These are phyloP conservation scores for Puccinia brachypodii DNA, from an alignment of 1,284 basidiomycete species.

Conservation along the genomic window DNA sequence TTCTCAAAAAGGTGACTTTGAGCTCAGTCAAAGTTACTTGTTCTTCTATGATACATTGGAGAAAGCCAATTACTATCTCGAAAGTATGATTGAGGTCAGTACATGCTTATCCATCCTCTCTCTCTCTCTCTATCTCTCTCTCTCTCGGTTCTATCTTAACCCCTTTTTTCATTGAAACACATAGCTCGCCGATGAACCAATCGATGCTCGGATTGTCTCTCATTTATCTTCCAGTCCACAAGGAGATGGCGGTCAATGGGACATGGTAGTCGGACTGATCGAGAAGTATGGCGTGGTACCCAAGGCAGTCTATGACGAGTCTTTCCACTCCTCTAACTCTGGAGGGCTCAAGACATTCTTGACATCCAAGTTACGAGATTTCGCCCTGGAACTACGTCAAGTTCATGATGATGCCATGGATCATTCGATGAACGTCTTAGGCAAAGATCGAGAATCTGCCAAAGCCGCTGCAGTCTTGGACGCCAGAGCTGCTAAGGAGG, in stretches of 20 bases:
- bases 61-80: slow-evolving; percentile 91
- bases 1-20: slow-evolving; percentile 2
- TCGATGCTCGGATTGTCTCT: slow-evolving; percentile 77
- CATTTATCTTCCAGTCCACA: slow-evolving; percentile 76
- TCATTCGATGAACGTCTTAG: slow-evolving; percentile 44
- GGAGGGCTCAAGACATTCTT: slow-evolving; percentile 73
- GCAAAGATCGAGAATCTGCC: neutral
- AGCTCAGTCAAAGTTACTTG: slow-evolving; percentile 67
- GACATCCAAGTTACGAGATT: slow-evolving; percentile 86
- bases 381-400: slow-evolving; percentile 73
- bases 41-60: slow-evolving; percentile 96
- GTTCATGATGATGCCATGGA: slow-evolving; percentile 62
- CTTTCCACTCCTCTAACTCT: slow-evolving; percentile 75
- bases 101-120: neutral
- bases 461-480: neutral
- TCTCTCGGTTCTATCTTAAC: neutral
- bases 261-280: slow-evolving; percentile 87
- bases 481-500: slow-evolving; percentile 49
- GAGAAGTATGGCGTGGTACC: slow-evolving; percentile 76
- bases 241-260: slow-evolving; percentile 76
- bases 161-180: slow-evolving; percentile 11
- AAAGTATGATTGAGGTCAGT: slow-evolving; percentile 70
- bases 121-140: neutral
- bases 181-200: slow-evolving; percentile 68
- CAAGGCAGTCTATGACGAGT: slow-evolving; percentile 79